phyloP scores from a whole-genome alignment of 805 yeast genomes.

The Ogataea angusta region DNA sequence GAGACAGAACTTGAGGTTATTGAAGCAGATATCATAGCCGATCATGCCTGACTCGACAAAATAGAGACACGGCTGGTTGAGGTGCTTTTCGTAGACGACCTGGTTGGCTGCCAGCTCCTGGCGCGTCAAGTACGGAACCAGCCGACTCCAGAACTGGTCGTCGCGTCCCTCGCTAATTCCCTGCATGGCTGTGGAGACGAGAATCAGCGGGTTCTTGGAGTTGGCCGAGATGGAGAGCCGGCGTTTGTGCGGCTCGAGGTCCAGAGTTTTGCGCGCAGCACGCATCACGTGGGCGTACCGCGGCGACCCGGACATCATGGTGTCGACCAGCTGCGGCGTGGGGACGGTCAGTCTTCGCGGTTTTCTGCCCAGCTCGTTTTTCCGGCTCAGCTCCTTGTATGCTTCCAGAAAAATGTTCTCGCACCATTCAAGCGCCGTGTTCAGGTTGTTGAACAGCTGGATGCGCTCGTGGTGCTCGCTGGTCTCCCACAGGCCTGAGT shows the following conservation, averaged over 20 bases:
- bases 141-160: conserved; percentile 58
- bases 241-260: conserved; percentile 22
- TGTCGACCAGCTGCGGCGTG: conserved; percentile 2
- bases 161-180: conserved; percentile 48
- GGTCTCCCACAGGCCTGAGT: conserved; percentile 74
- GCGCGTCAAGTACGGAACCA: conserved; percentile 55
- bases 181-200: conserved; percentile 61
- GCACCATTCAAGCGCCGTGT: conserved; percentile 93
- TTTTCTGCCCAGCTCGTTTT: conserved; percentile 4
- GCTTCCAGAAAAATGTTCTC: conserved; percentile 81
- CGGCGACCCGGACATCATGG: conserved; percentile 44
- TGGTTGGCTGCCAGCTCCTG: conserved; percentile 28
- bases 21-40: conserved; percentile 44
- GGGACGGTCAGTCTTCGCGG: neutral
- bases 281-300: conserved; percentile 49
- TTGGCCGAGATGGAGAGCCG: conserved; percentile 9
- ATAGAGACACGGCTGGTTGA: conserved; percentile 50
- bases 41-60: conserved; percentile 50
- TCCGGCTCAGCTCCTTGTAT: conserved; percentile 39
- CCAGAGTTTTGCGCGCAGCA: conserved; percentile 47
- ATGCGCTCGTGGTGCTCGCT: conserved; percentile 43
- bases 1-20: conserved; percentile 32
- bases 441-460: conserved; percentile 72
- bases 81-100: conserved; percentile 44
- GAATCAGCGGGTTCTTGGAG: conserved; percentile 48